Conservation (phyloP, 306 rosid genomes). For the Dryas alaskensis region DNA sequence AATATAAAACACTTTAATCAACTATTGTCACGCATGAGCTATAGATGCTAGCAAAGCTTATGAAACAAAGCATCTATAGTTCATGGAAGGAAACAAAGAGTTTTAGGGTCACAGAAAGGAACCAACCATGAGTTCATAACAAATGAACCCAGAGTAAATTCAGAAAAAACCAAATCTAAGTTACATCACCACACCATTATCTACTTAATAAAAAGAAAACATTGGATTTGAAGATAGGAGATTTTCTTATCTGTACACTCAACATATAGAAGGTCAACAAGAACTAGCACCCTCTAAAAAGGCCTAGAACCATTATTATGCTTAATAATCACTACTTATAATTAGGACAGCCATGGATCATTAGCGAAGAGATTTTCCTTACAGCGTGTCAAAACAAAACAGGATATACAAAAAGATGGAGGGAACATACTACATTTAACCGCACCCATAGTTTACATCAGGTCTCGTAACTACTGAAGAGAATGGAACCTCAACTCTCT, state of each 20-base stretch:
- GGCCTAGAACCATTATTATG: background rate
- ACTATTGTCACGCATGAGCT: no score
- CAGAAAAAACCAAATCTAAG: background rate
- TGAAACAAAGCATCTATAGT: no score
- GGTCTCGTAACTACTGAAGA: slow-evolving; percentile 69
- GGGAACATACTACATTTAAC: slow-evolving; percentile 34
- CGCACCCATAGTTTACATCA: slow-evolving; percentile 92
- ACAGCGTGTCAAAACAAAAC: slow-evolving; percentile 9
- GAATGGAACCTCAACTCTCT: slow-evolving; percentile 96
- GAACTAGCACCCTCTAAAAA: background rate
- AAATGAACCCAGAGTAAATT: no score
- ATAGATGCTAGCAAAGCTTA: no score
- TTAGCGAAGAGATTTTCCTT: slow-evolving; percentile 9
- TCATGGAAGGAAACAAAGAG: no score
- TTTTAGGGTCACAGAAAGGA: no score
- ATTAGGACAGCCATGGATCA: slow-evolving; percentile 30
- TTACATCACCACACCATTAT: background rate
- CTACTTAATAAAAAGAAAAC: background rate
- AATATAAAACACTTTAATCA: no score
- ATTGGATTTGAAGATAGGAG: background rate
- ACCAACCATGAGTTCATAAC: no score
- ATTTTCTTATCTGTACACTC: background rate
- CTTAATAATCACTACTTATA: background rate
- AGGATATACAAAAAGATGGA: slow-evolving; percentile 36
- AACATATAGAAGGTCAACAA: background rate